Evolutionary conservation across 1,284 basidiomycete species (phyloP).

Genomic region (Apiotrichum brassicae): DNA sequence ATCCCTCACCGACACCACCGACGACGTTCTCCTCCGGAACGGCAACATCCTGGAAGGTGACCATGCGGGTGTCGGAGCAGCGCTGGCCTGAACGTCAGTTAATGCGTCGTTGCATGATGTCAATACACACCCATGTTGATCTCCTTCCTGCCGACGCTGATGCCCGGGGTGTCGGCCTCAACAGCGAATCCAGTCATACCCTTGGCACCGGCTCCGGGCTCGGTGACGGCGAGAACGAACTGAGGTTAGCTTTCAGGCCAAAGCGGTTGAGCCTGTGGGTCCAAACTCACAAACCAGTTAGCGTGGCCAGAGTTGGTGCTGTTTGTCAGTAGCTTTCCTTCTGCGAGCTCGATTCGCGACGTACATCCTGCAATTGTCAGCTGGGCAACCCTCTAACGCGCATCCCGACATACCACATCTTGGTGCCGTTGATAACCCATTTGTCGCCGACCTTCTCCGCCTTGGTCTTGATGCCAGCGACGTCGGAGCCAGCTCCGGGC

Average conservation of each 20-base stretch:
- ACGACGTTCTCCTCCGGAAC: constrained; percentile 52
- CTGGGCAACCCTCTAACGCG: constrained; percentile 2
- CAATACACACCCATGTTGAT: constrained; percentile 53
- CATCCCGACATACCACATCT: constrained; percentile 49
- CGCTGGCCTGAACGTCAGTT: constrained; percentile 46
- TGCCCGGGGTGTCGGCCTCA: constrained; percentile 51
- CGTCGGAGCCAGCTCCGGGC: constrained; percentile 54
- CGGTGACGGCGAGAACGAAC: constrained; percentile 54
- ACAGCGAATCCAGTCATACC: constrained; percentile 55
- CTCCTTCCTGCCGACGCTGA: constrained; percentile 52
- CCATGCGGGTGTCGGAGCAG: constrained; percentile 54
- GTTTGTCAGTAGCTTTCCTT: constrained; percentile 5
- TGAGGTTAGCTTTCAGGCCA: constrained; percentile 1
- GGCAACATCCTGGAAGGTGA: constrained; percentile 53
- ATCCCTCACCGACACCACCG: constrained; percentile 52
- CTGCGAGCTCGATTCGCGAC: not conserved
- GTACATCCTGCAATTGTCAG: constrained; percentile 31
- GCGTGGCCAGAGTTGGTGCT: constrained; percentile 52
- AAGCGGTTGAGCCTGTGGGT: not conserved
- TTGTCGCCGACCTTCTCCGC: constrained; percentile 53
- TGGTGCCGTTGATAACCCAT: constrained; percentile 51
- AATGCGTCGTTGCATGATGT: not conserved
- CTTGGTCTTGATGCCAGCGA: constrained; percentile 49
- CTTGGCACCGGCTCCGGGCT: constrained; percentile 48
- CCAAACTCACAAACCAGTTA: constrained; percentile 46